Evolutionary conservation across 768 basidiomycete genomes (phyloP), one percentile per base, ranked within the genome.

Genomic region (Pleurotus djamor): DNA sequence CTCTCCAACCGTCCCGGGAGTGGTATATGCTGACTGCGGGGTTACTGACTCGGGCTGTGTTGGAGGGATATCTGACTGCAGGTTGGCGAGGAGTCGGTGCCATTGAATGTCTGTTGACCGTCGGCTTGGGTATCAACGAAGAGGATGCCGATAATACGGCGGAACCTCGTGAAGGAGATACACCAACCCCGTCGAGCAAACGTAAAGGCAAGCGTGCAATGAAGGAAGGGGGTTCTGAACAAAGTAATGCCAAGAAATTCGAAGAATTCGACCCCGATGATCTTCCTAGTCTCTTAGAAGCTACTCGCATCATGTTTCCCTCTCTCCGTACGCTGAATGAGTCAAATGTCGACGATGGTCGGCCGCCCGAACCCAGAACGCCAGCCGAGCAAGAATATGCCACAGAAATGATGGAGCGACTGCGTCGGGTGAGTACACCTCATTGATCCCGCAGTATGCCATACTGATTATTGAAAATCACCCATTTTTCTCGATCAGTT

Each of bases 21-120:
- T 95, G 93, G 93, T 95, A 93, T 70, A 79, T 88, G 72, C 79
- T 96, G 10, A 77, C 94, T 13, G 83, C 84, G 0, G 87, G 89
- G 1, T 74, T 96, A 21, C 76, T 93, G 33, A 92, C 92, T 4
- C 83, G 92, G n/a, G 91, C 91, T 0, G 89, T 86, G 16, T 72
- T 95, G 54, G 92, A 96, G 66, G 93, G 93, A 0, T 95, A 94
- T 67, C 78, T 94, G 48, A 86, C 85, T 1, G 88, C 85, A 8
- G 88, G 89, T 0, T 96, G 93, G 93, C 81, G 79, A 33, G 92
- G 93, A 0, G 73, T 82, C 0, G 82, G 85, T 38, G 85, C 87
- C 4, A 80, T 86, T 8, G 87, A 91, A 65, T 84, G 88, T 60
- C 71, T 95, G 58, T 72, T 94, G 50, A 85, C 87, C 1, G 81